Evolutionary conservation across 345 rosid species (phyloP).

Genomic region (Reutealis trisperma): DNA sequence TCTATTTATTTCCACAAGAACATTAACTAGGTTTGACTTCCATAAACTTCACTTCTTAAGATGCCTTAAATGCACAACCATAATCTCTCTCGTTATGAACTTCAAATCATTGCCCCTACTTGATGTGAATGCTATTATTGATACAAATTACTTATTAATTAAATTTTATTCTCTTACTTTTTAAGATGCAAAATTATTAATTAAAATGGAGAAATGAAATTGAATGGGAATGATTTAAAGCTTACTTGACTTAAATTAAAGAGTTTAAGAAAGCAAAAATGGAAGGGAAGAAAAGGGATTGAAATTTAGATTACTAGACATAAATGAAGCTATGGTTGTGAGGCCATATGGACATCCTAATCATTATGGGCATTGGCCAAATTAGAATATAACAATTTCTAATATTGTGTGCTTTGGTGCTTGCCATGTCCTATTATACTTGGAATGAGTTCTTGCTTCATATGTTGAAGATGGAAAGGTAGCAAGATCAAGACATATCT

Average conservation of each 20-base stretch:
- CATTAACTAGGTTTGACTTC: no score
- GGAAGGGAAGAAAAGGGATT: conserved; percentile 54
- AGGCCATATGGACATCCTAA: conserved; percentile 91
- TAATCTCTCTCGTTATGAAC: no score
- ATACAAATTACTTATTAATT: no score
- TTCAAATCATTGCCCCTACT: no score
- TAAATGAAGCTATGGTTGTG: conserved; percentile 53
- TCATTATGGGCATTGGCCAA: conserved; percentile 57
- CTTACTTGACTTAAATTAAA: conserved; percentile 70
- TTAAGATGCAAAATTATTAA: no score
- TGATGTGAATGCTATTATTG: no score
- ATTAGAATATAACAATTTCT: conserved; percentile 67
- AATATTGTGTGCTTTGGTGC: conserved; percentile 98
- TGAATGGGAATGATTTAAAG: conserved; percentile 52
- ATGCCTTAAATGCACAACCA: no score
- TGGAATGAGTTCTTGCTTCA: conserved; percentile 79
- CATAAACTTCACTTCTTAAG: no score
- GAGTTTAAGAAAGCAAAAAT: conserved; percentile 60
- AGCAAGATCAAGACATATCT: not conserved
- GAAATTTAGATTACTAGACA: conserved; percentile 61
- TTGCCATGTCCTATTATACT: conserved; percentile 80
- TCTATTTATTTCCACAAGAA: no score
- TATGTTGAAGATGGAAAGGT: conserved; percentile 71
- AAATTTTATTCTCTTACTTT: no score
- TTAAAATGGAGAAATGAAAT: conserved; percentile 54